Evolutionary conservation across 177 flowering plant species (phyloP), one percentile per base, ranked within the genome.

Genomic region (Vitis hybrid): DNA sequence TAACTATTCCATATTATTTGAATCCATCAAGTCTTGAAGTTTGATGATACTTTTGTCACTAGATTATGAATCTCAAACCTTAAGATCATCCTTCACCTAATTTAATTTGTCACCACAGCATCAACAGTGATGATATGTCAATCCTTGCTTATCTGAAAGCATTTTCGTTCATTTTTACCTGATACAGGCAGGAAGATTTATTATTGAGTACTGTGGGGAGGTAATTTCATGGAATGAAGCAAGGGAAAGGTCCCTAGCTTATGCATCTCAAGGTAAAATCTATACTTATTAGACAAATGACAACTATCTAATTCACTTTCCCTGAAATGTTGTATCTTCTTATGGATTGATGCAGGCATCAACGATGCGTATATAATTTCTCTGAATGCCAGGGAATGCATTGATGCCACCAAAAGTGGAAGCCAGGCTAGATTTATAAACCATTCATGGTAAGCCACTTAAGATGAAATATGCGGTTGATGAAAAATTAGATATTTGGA

Each of bases 131-230:
- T 39, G 45, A 39, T 0, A 4, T 39, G 45, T 39, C 45, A 39
- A 39, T 39, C 45, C 45, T 39, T 5, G 8, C 45, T 39, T 39
- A 39, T 39, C 45, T 39, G 45, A 39, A 39, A 39, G 1, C 6
- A 39, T 39, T 39, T 39, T 55, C 9, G 19, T 50, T 64, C 59
- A 14, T 11, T 48, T 26, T 45, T 51, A 23, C 56, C 11, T 50
- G 50, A 68, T 74, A 67, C 80, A 94, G 98, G 91, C 89, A 64
- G 99, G 97, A 26, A 81, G 77, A 19, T 93, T 95, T 69, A 78
- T 95, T 65, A 90, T 93, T 57, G 99, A 95, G 73, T 95, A 95
- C 67, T 95, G 97, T 76, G 99, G 99, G 51, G 99, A 95, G 76
- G 96, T 95, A 26, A 95, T 95, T 72, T 89, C 98, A 15, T 87